phyloP scores from a whole-genome alignment of 768 basidiomycete species.

The Gymnopilus junonius region DNA sequence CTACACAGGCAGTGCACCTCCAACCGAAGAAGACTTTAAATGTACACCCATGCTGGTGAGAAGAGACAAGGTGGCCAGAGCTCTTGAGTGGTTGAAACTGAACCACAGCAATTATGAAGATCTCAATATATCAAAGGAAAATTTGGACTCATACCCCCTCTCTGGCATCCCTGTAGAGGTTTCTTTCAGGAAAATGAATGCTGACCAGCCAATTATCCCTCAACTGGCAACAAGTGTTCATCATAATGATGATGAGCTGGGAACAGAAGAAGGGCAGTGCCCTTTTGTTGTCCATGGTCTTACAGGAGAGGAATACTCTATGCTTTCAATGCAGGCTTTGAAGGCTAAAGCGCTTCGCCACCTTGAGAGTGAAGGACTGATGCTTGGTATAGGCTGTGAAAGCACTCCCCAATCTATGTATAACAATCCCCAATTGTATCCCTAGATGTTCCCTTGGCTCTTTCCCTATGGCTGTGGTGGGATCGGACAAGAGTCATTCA shows the following conservation, averaged over 20 bases:
- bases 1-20: neutral
- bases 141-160: constrained; percentile 26
- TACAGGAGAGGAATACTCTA: constrained; percentile 26
- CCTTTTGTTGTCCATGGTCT: constrained; percentile 44
- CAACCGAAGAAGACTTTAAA: neutral
- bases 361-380: constrained; percentile 26
- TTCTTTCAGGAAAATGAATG: constrained; percentile 17
- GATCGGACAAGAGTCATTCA: constrained; percentile 23
- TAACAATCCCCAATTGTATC: constrained; percentile 38
- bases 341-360: constrained; percentile 31
- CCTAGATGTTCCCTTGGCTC: constrained; percentile 44
- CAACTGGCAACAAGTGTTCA: constrained; percentile 27
- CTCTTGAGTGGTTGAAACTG: constrained; percentile 39
- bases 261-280: constrained; percentile 33
- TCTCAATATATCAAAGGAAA: constrained; percentile 31
- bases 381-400: constrained; percentile 34
- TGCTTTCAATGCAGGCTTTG: constrained; percentile 18
- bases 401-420: constrained; percentile 32
- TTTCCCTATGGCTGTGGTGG: constrained; percentile 46
- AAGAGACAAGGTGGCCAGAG: constrained; percentile 23
- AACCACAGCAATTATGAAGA: constrained; percentile 40
- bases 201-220: constrained; percentile 18
- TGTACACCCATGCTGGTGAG: neutral
- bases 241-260: constrained; percentile 34
- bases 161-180: constrained; percentile 27